A percentile compares a stretch with the other conserved stretches of the same genome.
Conservation (phyloP, 331 rosid genomes). For the Acacia concinna region DNA sequence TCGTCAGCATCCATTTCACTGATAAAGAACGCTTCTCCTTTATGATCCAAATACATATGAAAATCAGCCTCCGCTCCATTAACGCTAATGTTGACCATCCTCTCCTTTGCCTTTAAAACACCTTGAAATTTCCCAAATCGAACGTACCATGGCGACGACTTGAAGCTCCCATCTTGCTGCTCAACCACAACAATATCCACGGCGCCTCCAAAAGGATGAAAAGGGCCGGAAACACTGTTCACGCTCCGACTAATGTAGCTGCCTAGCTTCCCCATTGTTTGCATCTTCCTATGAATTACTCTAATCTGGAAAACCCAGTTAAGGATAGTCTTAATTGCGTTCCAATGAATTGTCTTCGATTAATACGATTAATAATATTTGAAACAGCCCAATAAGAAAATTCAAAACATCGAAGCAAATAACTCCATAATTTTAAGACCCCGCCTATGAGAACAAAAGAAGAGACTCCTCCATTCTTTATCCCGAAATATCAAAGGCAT, state of each 20-base stretch:
- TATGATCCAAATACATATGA: conserved; percentile 70
- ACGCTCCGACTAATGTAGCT: conserved; percentile 67
- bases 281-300: conserved; percentile 42
- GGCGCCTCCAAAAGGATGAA: conserved; percentile 92
- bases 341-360: not conserved
- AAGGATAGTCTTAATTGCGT: conserved; percentile 3
- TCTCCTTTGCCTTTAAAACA: conserved; percentile 73
- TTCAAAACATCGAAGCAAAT: not conserved
- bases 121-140: conserved; percentile 86
- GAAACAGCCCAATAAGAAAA: not conserved
- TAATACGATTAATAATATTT: not conserved
- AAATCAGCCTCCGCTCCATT: conserved; percentile 76
- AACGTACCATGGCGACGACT: conserved; percentile 91
- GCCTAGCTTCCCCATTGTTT: conserved; percentile 77
- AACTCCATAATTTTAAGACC: conserved; percentile 13
- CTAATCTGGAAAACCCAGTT: conserved; percentile 20
- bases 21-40: conserved; percentile 83
- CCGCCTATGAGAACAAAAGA: not conserved
- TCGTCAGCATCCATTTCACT: conserved; percentile 54
- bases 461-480: not conserved
- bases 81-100: conserved; percentile 64
- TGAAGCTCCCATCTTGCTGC: conserved; percentile 86
- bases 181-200: conserved; percentile 88
- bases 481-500: not conserved
- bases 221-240: conserved; percentile 70